Base-by-base conservation (phyloP, 2,329 filamentous ascomycete genomes). In the Colletotrichum karsti region DNA sequence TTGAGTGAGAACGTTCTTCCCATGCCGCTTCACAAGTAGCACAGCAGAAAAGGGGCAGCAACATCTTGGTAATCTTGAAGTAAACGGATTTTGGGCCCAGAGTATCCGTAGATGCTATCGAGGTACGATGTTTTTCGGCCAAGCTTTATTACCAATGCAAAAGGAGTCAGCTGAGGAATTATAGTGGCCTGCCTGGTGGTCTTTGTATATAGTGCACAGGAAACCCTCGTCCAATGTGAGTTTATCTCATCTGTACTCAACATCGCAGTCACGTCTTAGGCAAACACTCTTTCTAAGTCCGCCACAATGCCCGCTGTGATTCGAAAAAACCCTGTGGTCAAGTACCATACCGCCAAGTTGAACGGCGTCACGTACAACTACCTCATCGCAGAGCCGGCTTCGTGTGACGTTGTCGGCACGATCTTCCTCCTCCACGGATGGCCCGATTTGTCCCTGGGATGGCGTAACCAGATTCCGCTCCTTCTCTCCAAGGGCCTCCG, bases 381-480 rank as follows among this genome's bases (percentile, higher is more conserved):
- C 74, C 79, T 87, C 66, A 76, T 87, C 28, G 82, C 81, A 30
- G 80, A 83, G 63, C 84, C 86, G 2, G 55, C 72, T 66, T 71
- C 74, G n/a, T 73, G 77, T 37, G n/a, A 53, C 5, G 77, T 77
- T 9, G 71, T 74, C 35, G 80, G 78, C 50, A 85, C 83, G 4
- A 77, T 84, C 42, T 77, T 86, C 62, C 72, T 74, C 63, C 53
- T 91, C 73, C 90, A 92, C 78, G 92, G 93, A 70, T 94, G 89
- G 81, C 93, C 93, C 2, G 92, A 95, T 77, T 78, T 94, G 8
- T 87, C 88, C 6, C 87, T 92, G 73, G 92, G 90, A 74, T 96
- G 93, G 93, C 88, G 93, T 61, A 90, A 92, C 78, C 93, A 96
- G 77, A 92, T 96, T 65, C 93, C 93, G 0, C 77, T 88, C 70